Evolutionary conservation across 73 alveolate genomes (phyloP).

Genomic region (Paramecium caudatum): DNA sequence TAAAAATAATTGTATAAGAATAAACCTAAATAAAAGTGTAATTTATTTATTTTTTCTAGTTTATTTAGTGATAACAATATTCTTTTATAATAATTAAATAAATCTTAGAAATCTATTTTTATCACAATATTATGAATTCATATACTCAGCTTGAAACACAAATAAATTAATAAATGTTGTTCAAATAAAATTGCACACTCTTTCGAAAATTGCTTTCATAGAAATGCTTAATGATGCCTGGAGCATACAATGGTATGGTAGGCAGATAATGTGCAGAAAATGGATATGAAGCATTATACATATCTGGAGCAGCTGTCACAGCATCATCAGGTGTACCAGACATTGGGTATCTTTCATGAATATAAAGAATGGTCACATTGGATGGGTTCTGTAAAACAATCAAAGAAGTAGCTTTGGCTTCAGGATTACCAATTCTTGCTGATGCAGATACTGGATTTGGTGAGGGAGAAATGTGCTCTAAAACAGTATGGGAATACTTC

Average conservation of each 20-base stretch:
- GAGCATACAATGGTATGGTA: conserved; percentile 95
- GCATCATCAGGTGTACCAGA: conserved; percentile 96
- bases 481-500: conserved; percentile 92
- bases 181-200: conserved; percentile 61
- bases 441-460: conserved; percentile 99
- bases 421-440: conserved; percentile 92
- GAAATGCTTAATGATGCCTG: conserved; percentile 86
- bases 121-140: too few relatives aligned
- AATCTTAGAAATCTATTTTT: not conserved
- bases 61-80: not conserved
- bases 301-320: conserved; percentile 96
- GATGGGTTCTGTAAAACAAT: conserved; percentile 84
- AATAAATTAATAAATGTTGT: conserved; percentile 19
- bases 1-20: not conserved
- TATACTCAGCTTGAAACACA: not conserved
- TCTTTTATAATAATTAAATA: not conserved
- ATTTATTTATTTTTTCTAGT: not conserved
- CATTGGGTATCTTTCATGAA: conserved; percentile 80
- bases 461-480: conserved; percentile 90
- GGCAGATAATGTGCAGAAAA: conserved; percentile 86
- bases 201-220: conserved; percentile 70
- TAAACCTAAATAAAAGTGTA: not conserved
- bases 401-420: conserved; percentile 76
- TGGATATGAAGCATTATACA: conserved; percentile 88
- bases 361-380: conserved; percentile 74